Conservation (phyloP, 179 eudicot genomes). For the Carnegiea gigantea region DNA sequence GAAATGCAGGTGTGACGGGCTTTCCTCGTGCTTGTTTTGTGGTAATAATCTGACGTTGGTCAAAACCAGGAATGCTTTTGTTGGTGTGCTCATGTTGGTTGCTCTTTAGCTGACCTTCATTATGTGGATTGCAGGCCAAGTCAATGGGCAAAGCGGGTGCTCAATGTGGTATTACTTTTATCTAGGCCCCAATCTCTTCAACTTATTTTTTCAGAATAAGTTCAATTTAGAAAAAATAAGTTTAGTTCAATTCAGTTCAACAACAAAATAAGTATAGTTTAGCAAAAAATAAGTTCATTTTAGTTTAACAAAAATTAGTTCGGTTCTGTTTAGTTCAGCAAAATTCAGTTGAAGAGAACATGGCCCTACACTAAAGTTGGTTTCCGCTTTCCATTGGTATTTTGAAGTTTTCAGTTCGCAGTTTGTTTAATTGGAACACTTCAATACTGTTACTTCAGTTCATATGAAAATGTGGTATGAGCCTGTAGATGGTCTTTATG, state of each 20-base stretch:
- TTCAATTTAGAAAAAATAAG: too few relatives aligned
- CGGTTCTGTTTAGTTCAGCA: too few relatives aligned
- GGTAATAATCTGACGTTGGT: slow-evolving; percentile 41
- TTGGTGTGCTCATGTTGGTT: not conserved
- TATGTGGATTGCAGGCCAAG: slow-evolving; percentile 54
- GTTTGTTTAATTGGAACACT: not conserved
- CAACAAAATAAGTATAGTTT: too few relatives aligned
- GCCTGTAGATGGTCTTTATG: not conserved
- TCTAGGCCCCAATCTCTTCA: not conserved
- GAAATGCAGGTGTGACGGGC: slow-evolving; percentile 52
- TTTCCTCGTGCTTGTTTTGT: slow-evolving; percentile 57
- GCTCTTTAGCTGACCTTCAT: slow-evolving; percentile 7
- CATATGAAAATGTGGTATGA: slow-evolving; percentile 5
- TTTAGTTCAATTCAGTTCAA: too few relatives aligned
- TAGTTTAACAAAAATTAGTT: too few relatives aligned
- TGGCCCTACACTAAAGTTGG: not conserved
- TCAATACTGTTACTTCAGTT: not conserved
- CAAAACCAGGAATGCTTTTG: not conserved
- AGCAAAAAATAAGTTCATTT: too few relatives aligned
- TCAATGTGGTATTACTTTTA: slow-evolving; percentile 49
- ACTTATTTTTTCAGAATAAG: too few relatives aligned
- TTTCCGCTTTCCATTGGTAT: not conserved
- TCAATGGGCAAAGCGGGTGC: slow-evolving; percentile 51
- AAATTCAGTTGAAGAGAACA: too few relatives aligned
- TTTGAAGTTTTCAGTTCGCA: not conserved